Base-by-base conservation (phyloP, 306 rosid genomes). In the Cicer cuneatum region DNA sequence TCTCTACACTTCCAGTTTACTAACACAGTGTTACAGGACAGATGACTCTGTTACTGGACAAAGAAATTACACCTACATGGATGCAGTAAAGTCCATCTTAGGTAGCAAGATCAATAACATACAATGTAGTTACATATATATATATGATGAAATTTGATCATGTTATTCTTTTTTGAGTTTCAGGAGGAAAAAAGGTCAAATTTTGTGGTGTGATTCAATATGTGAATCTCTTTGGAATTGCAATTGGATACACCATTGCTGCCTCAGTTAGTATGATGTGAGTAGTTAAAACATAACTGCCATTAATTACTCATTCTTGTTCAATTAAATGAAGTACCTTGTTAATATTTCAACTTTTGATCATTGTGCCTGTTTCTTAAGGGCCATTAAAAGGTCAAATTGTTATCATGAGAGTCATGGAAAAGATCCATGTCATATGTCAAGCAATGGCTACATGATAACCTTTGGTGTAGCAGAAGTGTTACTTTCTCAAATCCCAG, bases 251-350 rank as follows among this genome's bases (percentile, higher is more conserved):
- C 57, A 88, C 93, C 21, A 88, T 90, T 75, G 96, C 93, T 41
- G 90, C 96, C 54, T 88, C 93, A 14, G 96, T 90, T 66, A 90
- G 93, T 42, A 90, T 90, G 96, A 90, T 90, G 96, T 90, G 78
- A 83, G 96, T 85, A 69, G 96, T 85, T 65, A 33, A 13, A 48
- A 2, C 39, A 10, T 39, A 45, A 15, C 21, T 40, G 53, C 24
- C 63, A 18, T 43, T 35, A 24, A 37, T 51, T 75, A 29, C 29
- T 52, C 10, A 13, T 19, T 59, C 19, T 49, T 49, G 76, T 52
- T 64, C 24, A 21, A 19, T 38, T 21, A 39, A 61, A 35, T 63
- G 63, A 63, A 29, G 35, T 29, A 29, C 0, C 35, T 29, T 29
- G 35, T 29, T 29, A 29, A 29, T 29, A 4, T 29, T 29, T 29